Conservation (phyloP, 495 filamentous ascomycete genomes). For the Aspergillus funiculosus region DNA sequence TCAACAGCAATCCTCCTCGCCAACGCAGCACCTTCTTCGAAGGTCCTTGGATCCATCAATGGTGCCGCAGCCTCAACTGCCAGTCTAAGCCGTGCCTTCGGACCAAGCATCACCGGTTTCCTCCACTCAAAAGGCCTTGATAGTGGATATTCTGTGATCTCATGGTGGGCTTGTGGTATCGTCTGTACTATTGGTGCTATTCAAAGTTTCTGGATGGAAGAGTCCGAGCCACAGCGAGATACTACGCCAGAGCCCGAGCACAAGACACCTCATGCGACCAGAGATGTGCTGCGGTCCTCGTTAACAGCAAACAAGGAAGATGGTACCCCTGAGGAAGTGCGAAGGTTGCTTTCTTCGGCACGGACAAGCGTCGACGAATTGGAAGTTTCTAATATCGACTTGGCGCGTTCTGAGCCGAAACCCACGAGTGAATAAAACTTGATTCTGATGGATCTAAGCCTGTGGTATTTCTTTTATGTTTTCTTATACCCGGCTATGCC, state of each 20-base stretch:
- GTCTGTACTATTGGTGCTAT: constrained; percentile 68
- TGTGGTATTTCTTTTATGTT: not conserved
- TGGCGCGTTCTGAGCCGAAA: constrained; percentile 16
- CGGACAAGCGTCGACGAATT: constrained; percentile 40
- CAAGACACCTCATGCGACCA: constrained; percentile 1
- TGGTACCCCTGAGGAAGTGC: constrained; percentile 32
- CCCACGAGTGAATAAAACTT: constrained; percentile 10
- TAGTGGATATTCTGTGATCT: constrained; percentile 73
- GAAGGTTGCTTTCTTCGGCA: constrained; percentile 35
- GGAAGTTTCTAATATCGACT: constrained; percentile 26
- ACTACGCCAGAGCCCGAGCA: constrained; percentile 26
- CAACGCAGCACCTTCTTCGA: constrained; percentile 72
- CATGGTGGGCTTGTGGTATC: constrained; percentile 84
- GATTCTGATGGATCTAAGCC: not conserved
- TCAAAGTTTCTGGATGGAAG: constrained; percentile 50
- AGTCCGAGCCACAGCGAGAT: constrained; percentile 31
- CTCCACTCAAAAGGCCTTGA: constrained; percentile 76
- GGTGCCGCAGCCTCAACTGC: constrained; percentile 88
- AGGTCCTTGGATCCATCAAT: constrained; percentile 84
- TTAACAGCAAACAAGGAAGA: constrained; percentile 21
- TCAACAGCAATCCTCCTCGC: constrained; percentile 77
- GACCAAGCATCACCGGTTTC: constrained; percentile 79
- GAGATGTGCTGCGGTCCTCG: constrained; percentile 17
- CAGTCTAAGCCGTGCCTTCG: constrained; percentile 78
- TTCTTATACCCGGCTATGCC: constrained; percentile 4